Evolutionary conservation across 768 basidiomycete species (phyloP), one percentile per base, ranked within the genome.

Genomic region (Cystofilobasidium capitatum): DNA sequence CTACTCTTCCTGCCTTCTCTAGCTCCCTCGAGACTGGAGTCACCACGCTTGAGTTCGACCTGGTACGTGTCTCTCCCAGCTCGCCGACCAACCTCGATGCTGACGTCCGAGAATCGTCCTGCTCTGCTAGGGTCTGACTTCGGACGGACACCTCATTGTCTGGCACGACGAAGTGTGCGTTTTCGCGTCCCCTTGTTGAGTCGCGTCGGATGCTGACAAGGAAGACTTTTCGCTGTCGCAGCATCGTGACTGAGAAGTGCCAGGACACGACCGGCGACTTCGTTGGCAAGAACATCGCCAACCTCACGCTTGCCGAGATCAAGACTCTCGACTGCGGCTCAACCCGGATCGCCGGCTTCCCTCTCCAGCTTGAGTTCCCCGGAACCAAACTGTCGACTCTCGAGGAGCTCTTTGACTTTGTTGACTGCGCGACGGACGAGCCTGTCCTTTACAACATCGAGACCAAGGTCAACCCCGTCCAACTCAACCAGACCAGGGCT

Each of bases 21-120:
- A 96, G 98, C 76, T 91, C 90, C 13, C 85, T 93, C 73, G 93
- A 97, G 73, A 79, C 89, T 12, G 94, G 96, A 16, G 79, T 85
- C 1, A 89, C 85, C 1, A 88, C 87, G 0, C 80, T 91, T 16
- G 88, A 89, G 76, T 76, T 89, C 70, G 88, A 89, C 74, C 87
- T 66, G 82, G 79, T 84, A 62, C 71, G 75, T 72, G 33, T 72
- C 31, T 31, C 58, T 26, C 16, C 9, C 1, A 57, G 58, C 63
- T 26, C 66, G 72, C 58, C 71, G 70, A 58, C 70, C 69, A 31
- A 24, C 1, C 5, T 54, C 42, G 1, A 55, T 44, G 29, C 26
- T 20, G 40, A 24, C 24, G 24, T 66, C 40, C 44, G 12, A 49
- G 54, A 31, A 65, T 35, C 37, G 44, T 14, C 24, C 20, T 42